A percentile compares a stretch with the other conserved stretches of the same genome.
These are phyloP conservation scores for Sporothrix curviconia DNA, from an alignment of 2,329 filamentous ascomycete genomes.

Conservation along the genomic window DNA sequence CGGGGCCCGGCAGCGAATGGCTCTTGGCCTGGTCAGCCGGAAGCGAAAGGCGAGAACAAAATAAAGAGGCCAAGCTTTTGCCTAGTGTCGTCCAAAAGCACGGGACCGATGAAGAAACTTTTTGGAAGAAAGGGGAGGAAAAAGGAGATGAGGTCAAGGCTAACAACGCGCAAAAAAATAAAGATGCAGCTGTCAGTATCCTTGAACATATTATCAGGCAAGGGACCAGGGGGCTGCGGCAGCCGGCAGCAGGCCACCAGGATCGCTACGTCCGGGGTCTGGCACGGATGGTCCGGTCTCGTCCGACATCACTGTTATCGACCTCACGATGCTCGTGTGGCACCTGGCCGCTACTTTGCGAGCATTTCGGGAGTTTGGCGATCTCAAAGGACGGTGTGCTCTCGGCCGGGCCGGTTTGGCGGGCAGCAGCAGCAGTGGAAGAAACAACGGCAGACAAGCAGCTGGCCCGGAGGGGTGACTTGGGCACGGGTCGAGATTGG, in stretches of 20 bases:
- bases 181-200: constrained; percentile 85
- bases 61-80: background rate
- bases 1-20: background rate
- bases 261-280: constrained; percentile 68
- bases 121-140: background rate
- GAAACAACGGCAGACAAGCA: constrained; percentile 35
- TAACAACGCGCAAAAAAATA: background rate
- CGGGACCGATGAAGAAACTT: too few species aligned
- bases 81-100: background rate
- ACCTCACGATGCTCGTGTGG: constrained; percentile 76
- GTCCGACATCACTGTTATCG: constrained; percentile 70
- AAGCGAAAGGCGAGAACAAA: background rate
- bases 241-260: constrained; percentile 20
- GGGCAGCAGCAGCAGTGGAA: constrained; percentile 35
- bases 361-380: constrained; percentile 79
- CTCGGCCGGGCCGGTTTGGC: constrained; percentile 82
- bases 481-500: constrained; percentile 74
- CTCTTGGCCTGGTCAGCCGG: too few species aligned
- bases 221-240: constrained; percentile 17
- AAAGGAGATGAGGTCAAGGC: background rate
- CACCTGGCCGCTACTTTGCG: constrained; percentile 73
- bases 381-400: constrained; percentile 78
- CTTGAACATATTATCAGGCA: constrained; percentile 61
- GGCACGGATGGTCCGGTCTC: constrained; percentile 85
- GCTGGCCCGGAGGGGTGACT: constrained; percentile 49